Conservation (phyloP, 495 filamentous ascomycete genomes). For the Xylaria acuta region DNA sequence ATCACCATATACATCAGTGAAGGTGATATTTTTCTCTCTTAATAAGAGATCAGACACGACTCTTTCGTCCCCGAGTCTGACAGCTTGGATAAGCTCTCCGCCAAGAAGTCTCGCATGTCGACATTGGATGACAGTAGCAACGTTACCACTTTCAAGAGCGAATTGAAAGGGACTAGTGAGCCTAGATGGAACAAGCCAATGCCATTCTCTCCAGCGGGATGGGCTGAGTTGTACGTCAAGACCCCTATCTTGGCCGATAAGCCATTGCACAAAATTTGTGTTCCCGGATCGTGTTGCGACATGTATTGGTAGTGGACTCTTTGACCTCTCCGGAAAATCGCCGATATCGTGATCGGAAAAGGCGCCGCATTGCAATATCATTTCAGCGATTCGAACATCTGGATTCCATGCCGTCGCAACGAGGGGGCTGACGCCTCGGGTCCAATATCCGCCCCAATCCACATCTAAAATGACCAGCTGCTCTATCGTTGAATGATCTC, state of each 20-base stretch:
- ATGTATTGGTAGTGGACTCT: slow-evolving; percentile 1
- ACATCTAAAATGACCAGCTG: not conserved
- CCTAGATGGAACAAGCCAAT: not conserved
- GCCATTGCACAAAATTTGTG: slow-evolving; percentile 1
- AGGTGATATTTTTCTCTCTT: not conserved
- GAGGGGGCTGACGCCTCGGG: not conserved
- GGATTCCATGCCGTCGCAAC: slow-evolving; percentile 5
- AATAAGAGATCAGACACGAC: not conserved
- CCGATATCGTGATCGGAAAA: not conserved
- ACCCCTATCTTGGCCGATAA: not conserved
- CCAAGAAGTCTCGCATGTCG: not conserved
- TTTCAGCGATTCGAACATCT: not conserved
- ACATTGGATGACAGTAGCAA: not conserved
- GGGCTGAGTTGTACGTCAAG: not conserved
- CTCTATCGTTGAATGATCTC: not conserved
- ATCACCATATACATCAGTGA: not conserved
- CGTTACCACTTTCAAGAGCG: not conserved
- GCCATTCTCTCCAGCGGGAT: too few relatives aligned
- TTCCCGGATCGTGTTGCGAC: slow-evolving; percentile 1
- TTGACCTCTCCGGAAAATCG: not conserved
- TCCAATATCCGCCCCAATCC: not conserved
- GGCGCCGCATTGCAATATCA: not conserved
- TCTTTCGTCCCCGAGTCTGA: not conserved
- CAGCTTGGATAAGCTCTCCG: not conserved
- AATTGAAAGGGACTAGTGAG: not conserved